Evolutionary conservation across 352 stramenopile genomes (phyloP), one percentile per base, ranked within the genome.

Genomic region (Pythium monospermum): DNA sequence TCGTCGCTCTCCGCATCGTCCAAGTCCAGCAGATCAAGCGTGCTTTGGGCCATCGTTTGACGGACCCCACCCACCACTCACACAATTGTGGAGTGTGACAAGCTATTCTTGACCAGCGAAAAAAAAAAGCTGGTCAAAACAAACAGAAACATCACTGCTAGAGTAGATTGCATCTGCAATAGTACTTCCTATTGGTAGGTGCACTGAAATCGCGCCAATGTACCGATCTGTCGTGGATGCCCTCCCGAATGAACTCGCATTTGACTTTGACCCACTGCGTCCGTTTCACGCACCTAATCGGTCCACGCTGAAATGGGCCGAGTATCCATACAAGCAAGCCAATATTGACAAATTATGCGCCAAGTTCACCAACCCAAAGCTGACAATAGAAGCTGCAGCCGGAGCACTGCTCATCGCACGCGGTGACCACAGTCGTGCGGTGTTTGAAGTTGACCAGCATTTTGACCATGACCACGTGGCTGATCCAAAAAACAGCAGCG

Each of bases 321-420:
- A 86, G 47, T 88, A 66, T 51, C 77, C 77, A 0, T 88, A 77
- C 67, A 88, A 88, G 49, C 74, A 85, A 51, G 73, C 84, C 43
- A 40, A 61, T 16, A 76, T 88, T 26, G 65, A 85, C 12, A 73
- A 70, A 7, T 68, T 86, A 6, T 68, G 68, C 2, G 32, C 50
- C 32, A 81, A 69, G 48, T 58, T 42, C 39, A 40, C 26, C 42
- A 59, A 44, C 23, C 35, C 30, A 31, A 44, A 44, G 25, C 47
- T 80, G 7, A 74, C 54, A 7, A 53, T 65, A n/a, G 63, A 73
- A 15, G 68, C 60, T 1, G 71, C 74, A 15, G 77, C 72, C 15
- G 77, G 74, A 11, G 74, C 77, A 12, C 50, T 88, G 27, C 55
- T 88, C 16, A 66, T 85, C 22, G 57, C 59, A 15, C 53, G 57